These are phyloP conservation scores for Galerina sulciceps DNA, from an alignment of 768 basidiomycete genomes.

Conservation along the genomic window DNA sequence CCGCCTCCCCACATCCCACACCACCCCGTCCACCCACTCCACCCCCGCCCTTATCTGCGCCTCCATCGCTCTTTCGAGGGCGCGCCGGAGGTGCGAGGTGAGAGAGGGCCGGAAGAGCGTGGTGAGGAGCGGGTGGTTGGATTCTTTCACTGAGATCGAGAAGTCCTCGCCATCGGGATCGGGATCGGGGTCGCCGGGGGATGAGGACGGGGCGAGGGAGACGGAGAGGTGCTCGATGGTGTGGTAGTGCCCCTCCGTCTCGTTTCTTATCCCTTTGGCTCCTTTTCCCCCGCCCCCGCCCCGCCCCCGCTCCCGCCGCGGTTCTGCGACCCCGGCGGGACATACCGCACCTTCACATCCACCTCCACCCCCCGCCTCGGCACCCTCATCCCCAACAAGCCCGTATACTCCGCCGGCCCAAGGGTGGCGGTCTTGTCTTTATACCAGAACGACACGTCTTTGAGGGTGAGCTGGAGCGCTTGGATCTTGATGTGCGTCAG, in stretches of 20 bases:
- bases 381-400: slow-evolving; percentile 62
- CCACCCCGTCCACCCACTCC: slow-evolving; percentile 57
- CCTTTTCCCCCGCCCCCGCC: too few relatives aligned
- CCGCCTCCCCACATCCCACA: slow-evolving; percentile 62
- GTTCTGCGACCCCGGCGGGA: slow-evolving; percentile 62
- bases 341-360: slow-evolving; percentile 66
- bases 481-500: slow-evolving; percentile 69
- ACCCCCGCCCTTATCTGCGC: slow-evolving; percentile 56
- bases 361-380: slow-evolving; percentile 72
- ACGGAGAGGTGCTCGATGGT: slow-evolving; percentile 60
- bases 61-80: slow-evolving; percentile 60
- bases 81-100: slow-evolving; percentile 57
- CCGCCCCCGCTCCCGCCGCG: not conserved
- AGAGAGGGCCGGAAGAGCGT: slow-evolving; percentile 69
- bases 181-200: too few relatives aligned
- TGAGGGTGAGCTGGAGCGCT: slow-evolving; percentile 64
- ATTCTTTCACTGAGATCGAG: slow-evolving; percentile 52
- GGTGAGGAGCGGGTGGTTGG: slow-evolving; percentile 66
- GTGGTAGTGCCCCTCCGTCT: not conserved
- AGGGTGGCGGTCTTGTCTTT: slow-evolving; percentile 59
- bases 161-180: too few relatives aligned
- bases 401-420: slow-evolving; percentile 61
- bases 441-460: slow-evolving; percentile 77
- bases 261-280: not conserved
- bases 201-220: slow-evolving; percentile 48